Base-by-base conservation (phyloP, 345 rosid genomes). In the Ceriops tagal region DNA sequence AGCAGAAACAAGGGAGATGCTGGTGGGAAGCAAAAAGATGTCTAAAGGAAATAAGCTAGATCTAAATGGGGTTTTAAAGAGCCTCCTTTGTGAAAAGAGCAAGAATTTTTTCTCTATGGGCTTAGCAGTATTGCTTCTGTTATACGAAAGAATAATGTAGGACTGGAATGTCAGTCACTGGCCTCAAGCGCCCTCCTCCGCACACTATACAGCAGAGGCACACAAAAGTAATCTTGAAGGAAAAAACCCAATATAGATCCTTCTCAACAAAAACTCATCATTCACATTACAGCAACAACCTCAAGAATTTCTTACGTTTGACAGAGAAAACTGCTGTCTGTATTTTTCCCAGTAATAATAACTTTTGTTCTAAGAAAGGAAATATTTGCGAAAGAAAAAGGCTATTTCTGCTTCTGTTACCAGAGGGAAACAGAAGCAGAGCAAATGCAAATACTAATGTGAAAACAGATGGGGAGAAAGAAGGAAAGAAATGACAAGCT, bases 341-440 rank as follows among this genome's bases (percentile, higher is more conserved):
- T 22, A 2, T 31, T 13, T 63, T 0, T 0, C 24, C 58, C 5
- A 66, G 39, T 11, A 8, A n/a, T 55, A 22, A 55, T 8, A 26
- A 55, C 1, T 55, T 55, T 21, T 9, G 28, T 55, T 55, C 5
- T 0, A 2, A 39, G 15, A 39, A 39, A 39, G 15, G 15, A 2
- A 39, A 39, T 39, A 39, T 39, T 39, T 39, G 28, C 58, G 3
- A 56, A 56, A 56, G 5, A 0, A 56, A 8, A 27, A 24, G 28
- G 28, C 30, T 56, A 9, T 22, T 46, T 26, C 73, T 65, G 78
- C 72, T 49, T 58, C 73, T 77, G 78, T 64, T 55, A 56, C 32
- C 19, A 51, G 66, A 82, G 66, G 60, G 70, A 59, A 53, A 74
- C 77, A 78, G 82, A 75, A 78, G 79, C 72, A 74, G 81, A 73